Percentiles rank a stretch among this genome's conserved stretches.
phyloP scores from a whole-genome alignment of 129 eudicot genomes.

The carrot (Daucus carota) region DNA sequence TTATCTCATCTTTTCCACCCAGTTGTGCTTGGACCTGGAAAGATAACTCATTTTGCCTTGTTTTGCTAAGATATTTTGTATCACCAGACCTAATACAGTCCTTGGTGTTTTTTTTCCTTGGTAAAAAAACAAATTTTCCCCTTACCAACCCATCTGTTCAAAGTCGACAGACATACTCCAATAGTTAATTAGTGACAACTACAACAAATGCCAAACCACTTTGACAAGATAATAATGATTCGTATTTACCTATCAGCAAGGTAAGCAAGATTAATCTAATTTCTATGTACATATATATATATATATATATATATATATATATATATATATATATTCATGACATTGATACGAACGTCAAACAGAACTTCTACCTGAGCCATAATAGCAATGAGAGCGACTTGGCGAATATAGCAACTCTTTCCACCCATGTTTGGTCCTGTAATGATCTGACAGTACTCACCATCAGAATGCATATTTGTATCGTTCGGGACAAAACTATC shows the following conservation, averaged over 20 bases:
- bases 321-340: too few species aligned
- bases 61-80: neutral
- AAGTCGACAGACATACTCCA: neutral
- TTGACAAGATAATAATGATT: constrained; percentile 1
- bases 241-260: neutral
- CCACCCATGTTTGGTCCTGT: constrained; percentile 99
- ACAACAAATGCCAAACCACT: neutral
- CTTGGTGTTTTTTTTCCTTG: neutral
- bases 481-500: constrained; percentile 87
- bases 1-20: neutral
- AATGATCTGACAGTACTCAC: constrained; percentile 74
- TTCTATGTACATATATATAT: neutral
- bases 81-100: neutral
- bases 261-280: neutral
- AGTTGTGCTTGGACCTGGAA: neutral
- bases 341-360: neutral
- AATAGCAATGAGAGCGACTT: constrained; percentile 88
- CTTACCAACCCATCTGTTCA: neutral
- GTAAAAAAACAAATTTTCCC: neutral
- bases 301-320: too few species aligned
- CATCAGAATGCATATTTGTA: constrained; percentile 58
- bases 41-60: neutral
- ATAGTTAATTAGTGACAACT: neutral
- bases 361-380: constrained; percentile 74
- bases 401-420: constrained; percentile 95